phyloP scores from a whole-genome alignment of 2,329 filamentous ascomycete genomes.

The Atkinsonella texensis region DNA sequence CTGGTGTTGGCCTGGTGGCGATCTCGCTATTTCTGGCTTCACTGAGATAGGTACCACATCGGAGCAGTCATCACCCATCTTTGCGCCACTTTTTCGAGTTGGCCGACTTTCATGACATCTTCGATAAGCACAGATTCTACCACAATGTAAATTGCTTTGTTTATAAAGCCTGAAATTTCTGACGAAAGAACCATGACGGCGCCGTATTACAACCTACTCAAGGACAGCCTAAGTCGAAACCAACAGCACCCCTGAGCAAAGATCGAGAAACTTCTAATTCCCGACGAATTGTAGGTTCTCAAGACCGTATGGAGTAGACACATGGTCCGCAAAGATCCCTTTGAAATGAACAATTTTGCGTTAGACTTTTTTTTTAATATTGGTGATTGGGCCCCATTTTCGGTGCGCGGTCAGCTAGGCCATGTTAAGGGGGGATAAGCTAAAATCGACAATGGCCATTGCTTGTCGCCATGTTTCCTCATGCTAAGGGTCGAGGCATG shows the following conservation, averaged over 20 bases:
- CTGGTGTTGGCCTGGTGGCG: too few relatives aligned
- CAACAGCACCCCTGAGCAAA: neutral
- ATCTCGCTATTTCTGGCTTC: neutral
- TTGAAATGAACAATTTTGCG: conserved; percentile 9
- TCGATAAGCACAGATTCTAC: conserved; percentile 27
- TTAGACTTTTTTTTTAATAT: conserved; percentile 5
- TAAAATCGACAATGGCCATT: conserved; percentile 4
- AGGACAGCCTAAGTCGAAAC: conserved; percentile 8
- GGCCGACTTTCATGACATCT: conserved; percentile 28
- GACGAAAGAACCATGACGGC: conserved; percentile 13
- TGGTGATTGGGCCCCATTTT: conserved; percentile 7
- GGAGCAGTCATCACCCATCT: conserved; percentile 26
- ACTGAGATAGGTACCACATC: conserved; percentile 20
- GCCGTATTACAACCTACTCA: conserved; percentile 27
- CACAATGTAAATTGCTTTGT: conserved; percentile 20
- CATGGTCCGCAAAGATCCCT: conserved; percentile 8
- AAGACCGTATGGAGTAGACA: conserved; percentile 7
- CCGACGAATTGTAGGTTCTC: conserved; percentile 7
- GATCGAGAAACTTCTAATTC: conserved; percentile 2
- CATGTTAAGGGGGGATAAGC: neutral
- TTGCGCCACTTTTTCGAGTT: conserved; percentile 31
- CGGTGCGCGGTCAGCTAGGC: conserved; percentile 8
- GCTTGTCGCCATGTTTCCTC: neutral
- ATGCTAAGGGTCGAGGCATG: conserved; percentile 2
- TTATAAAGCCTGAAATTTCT: neutral